Percentiles rank a stretch among this genome's conserved stretches.
Conservation (phyloP, 2,329 filamentous ascomycete genomes). For the Gaeumannomyces tritici region DNA sequence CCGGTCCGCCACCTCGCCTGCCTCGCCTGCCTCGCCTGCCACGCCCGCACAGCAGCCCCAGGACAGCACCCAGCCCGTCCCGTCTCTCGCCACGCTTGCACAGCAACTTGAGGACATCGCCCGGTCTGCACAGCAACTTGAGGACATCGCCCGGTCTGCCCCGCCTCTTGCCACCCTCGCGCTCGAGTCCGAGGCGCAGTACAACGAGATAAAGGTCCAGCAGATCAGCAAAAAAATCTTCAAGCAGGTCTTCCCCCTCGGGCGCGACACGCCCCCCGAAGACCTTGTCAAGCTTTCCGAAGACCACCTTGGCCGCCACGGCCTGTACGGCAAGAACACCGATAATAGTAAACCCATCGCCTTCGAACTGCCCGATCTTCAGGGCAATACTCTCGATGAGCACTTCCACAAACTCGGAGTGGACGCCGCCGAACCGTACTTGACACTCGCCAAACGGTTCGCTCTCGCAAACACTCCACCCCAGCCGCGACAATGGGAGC, state of each 20-base stretch:
- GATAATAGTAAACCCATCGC: conserved; percentile 67
- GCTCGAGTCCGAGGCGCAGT: conserved; percentile 51
- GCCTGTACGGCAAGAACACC: conserved; percentile 82
- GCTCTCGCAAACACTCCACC: conserved; percentile 49
- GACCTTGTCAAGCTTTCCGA: conserved; percentile 71
- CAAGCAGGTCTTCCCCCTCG: conserved; percentile 66
- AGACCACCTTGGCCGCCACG: conserved; percentile 76
- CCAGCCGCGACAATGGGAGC: conserved; percentile 63
- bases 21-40: no score
- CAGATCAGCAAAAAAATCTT: conserved; percentile 81
- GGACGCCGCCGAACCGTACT: conserved; percentile 78
- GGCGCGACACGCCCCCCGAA: conserved; percentile 45
- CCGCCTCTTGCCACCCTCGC: conserved; percentile 15
- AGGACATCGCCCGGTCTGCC: conserved; percentile 9
- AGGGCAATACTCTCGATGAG: conserved; percentile 77
- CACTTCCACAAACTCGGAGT: conserved; percentile 85
- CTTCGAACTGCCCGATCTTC: conserved; percentile 74
- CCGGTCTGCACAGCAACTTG: conserved; percentile 3
- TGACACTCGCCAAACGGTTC: conserved; percentile 67
- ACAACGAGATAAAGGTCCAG: conserved; percentile 91
- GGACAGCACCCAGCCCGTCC: conserved; percentile 31
- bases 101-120: no score
- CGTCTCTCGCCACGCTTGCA: conserved; percentile 1
- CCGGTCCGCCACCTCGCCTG: conserved; percentile 5
- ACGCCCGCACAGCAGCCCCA: conserved; percentile 7